Base-by-base conservation (phyloP, 805 yeast genomes). In the Kregervanrija pseudodelftensis region DNA sequence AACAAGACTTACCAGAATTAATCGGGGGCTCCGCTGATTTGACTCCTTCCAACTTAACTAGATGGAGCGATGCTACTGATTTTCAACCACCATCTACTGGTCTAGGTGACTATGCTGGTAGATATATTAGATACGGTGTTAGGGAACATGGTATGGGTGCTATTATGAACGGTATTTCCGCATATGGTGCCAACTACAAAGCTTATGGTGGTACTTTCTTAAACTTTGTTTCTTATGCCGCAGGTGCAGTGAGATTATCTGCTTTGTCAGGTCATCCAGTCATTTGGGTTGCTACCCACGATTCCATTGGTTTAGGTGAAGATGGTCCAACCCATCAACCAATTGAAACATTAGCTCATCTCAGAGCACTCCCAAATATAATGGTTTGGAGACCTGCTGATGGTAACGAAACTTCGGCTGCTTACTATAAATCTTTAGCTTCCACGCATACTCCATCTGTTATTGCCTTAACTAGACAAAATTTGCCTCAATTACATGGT, bases 81-180 rank as follows among this genome's bases (percentile, higher is more conserved):
- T 91, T 90, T 90, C 96, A 93, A 78, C 86, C 93, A 45, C 86
- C 88, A 45, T 61, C 79, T 45, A 70, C 88, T 48, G 80, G 80
- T 40, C 72, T 87, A 55, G 98, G 98, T 69, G 80, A 80, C 62
- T 90, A 83, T 76, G 52, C 80, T 47, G 99, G 99, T 65, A 83
- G 96, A 66, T 91, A 91, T 75, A 76, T 91, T 69, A 84, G 97
- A 74, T 91, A 83, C 68, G 99, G 99, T 82, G 96, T 91, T 54
- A 85, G 99, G 73, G 99, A 91, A 77, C 98, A 93, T 72, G 97
- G 87, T 68, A 89, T 91, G 97, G 96, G 96, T 73, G 96, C 97
- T 54, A 85, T 90, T 67, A 77, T 90, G 80, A 91, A 93, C 72
- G 99, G 99, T 83, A 85, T 91, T 58, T 76, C 93, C 48, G 97